These are phyloP conservation scores for Cytospora leucostoma DNA, from an alignment of 2,329 filamentous ascomycete genomes.

Conservation along the genomic window DNA sequence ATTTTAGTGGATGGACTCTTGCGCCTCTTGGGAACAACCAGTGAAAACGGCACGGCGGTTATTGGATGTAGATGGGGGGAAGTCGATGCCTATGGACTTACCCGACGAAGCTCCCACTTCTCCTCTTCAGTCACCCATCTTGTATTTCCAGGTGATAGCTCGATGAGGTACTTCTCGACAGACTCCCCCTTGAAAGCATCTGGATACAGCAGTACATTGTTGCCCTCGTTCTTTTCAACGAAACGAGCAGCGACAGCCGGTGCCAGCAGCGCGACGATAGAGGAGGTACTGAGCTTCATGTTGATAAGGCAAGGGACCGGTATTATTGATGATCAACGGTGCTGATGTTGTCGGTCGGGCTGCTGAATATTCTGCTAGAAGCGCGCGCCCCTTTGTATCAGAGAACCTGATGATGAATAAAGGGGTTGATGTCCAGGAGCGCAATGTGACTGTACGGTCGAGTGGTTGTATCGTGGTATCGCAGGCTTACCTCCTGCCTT, in stretches of 20 bases:
- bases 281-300: conserved; percentile 58
- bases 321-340: not conserved
- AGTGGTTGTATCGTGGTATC: not conserved
- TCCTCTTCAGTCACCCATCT: conserved; percentile 90
- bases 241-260: conserved; percentile 59
- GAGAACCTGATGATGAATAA: not conserved
- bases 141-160: conserved; percentile 80
- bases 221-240: conserved; percentile 52
- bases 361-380: not conserved
- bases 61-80: not conserved
- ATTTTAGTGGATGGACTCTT: not conserved
- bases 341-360: not conserved
- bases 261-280: conserved; percentile 56
- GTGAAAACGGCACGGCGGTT: not conserved
- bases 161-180: conserved; percentile 70
- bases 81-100: conserved; percentile 47
- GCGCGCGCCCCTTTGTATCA: not conserved
- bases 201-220: conserved; percentile 52
- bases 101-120: conserved; percentile 87
- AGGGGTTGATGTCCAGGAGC: not conserved
- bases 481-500: not conserved
- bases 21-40: no score
- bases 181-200: conserved; percentile 37
- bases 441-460: not conserved
- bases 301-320: conserved; percentile 18